Base-by-base conservation (phyloP, 139 green algal species). In the Micromonas pusilla region DNA sequence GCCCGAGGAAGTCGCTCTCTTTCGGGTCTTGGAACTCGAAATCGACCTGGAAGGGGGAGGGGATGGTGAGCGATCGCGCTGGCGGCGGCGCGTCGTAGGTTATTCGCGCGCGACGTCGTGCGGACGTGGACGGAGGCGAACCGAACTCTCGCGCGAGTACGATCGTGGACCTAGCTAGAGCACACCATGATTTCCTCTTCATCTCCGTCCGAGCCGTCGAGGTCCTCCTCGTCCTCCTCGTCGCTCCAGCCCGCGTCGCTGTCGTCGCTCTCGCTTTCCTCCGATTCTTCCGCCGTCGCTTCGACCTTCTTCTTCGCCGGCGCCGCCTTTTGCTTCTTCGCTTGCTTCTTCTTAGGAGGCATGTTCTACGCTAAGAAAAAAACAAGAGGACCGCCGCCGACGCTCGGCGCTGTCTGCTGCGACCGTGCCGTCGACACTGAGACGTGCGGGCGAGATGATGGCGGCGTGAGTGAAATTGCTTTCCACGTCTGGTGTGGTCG, bases 11-110 rank as follows among this genome's bases (percentile, higher is more conserved):
- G 84, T 97, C 91, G 0, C 79, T 80, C 30, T 96, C 90, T 57
- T 87, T 79, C 0, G 92, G 91, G 23, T 91, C 85, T 52, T 88
- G 91, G 64, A 96, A 96, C 52, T 93, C 85, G 73, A 97, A 93
- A 28, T 94, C 79, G 0, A 95, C 85, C 26, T 92, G 63, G 1
- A 13, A 36, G n/a, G 20, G n/a, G 20, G 9, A 45, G n/a, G 65
- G 32, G 4, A 72, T 4, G 13, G 65, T 57, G 9, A 57, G 9
- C n/a, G n/a, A n/a, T n/a, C n/a, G n/a, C n/a, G n/a, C n/a, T n/a
- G n/a, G n/a, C n/a, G n/a, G n/a, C n/a, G n/a, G n/a, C n/a, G n/a
- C n/a, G n/a, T n/a, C n/a, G n/a, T n/a, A n/a, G n/a, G n/a, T n/a
- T n/a, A n/a, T n/a, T n/a, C n/a, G n/a, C n/a, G n/a, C n/a, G n/a